Evolutionary conservation across 305 asterid genomes (phyloP).

Genomic region (Fraxinus nigra): DNA sequence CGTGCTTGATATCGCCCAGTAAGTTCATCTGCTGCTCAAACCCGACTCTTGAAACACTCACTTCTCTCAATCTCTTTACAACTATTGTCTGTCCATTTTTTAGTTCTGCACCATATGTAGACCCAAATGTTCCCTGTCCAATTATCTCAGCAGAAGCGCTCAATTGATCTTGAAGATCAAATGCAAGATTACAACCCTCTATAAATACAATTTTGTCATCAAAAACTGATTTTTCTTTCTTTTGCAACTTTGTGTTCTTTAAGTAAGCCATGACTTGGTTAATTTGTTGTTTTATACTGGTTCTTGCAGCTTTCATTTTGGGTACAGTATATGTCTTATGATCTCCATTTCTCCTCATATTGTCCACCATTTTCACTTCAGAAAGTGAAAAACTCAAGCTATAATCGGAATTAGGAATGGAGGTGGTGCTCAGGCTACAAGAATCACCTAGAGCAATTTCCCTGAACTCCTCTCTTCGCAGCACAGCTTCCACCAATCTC

Average conservation of each 20-base stretch:
- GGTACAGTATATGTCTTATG: neutral
- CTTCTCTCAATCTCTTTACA: slow-evolving; percentile 8
- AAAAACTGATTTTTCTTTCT: neutral
- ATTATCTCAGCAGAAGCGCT: neutral
- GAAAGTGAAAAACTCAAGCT: neutral
- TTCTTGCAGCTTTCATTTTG: neutral
- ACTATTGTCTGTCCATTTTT: neutral
- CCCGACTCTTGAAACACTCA: neutral
- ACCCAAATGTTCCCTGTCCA: slow-evolving; percentile 12
- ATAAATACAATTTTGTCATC: neutral
- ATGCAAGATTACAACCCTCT: slow-evolving; percentile 9
- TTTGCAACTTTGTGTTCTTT: neutral
- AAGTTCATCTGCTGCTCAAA: slow-evolving; percentile 14
- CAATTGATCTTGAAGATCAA: neutral
- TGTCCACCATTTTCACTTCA: neutral
- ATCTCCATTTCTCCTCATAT: neutral
- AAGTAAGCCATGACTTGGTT: neutral
- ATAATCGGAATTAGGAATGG: slow-evolving; percentile 21
- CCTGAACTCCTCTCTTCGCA: slow-evolving; percentile 30
- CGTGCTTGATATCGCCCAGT: slow-evolving; percentile 12
- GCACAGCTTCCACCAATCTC: slow-evolving; percentile 27
- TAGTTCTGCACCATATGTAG: neutral
- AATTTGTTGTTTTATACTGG: neutral
- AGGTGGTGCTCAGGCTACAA: slow-evolving; percentile 32
- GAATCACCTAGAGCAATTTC: slow-evolving; percentile 35